phyloP scores from a whole-genome alignment of 176 grass and related monocot genomes.

The Otatea glauca region DNA sequence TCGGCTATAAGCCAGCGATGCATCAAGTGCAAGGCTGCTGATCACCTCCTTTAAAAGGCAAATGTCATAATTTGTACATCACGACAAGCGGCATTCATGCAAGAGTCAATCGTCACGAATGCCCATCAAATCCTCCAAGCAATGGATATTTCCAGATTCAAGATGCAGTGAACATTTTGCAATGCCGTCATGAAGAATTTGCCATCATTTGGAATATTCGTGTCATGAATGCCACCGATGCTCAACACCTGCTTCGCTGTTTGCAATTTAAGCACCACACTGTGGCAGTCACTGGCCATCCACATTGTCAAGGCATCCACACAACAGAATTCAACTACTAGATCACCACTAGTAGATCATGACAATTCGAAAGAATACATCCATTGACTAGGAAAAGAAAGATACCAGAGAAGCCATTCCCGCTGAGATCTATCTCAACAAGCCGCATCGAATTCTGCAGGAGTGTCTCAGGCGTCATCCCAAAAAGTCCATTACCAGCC shows the following conservation, averaged over 20 bases:
- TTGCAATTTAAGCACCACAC: background rate
- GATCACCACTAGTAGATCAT: conserved; percentile 26
- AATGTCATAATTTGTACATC: background rate
- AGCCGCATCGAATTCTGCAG: conserved; percentile 76
- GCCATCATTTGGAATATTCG: background rate
- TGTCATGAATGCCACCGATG: background rate
- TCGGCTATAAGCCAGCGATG: background rate
- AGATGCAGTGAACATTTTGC: conserved; percentile 31
- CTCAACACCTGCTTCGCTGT: background rate
- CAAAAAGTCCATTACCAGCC: conserved; percentile 63
- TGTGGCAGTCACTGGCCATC: conserved; percentile 17
- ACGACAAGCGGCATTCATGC: background rate
- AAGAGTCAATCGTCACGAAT: background rate
- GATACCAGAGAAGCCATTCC: conserved; percentile 91
- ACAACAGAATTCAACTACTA: conserved; percentile 5
- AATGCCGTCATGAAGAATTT: background rate
- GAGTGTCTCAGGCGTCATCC: conserved; percentile 66
- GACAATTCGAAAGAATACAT: background rate
- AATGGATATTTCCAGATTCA: conserved; percentile 24
- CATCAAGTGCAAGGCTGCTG: conserved; percentile 10
- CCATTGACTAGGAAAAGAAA: conserved; percentile 24
- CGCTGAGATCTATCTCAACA: conserved; percentile 86
- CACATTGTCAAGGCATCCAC: conserved; percentile 15
- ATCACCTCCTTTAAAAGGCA: conserved; percentile 24
- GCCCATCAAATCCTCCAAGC: conserved; percentile 39